Base-by-base conservation (phyloP, 179 eudicot genomes). In the Silene vulgaris region DNA sequence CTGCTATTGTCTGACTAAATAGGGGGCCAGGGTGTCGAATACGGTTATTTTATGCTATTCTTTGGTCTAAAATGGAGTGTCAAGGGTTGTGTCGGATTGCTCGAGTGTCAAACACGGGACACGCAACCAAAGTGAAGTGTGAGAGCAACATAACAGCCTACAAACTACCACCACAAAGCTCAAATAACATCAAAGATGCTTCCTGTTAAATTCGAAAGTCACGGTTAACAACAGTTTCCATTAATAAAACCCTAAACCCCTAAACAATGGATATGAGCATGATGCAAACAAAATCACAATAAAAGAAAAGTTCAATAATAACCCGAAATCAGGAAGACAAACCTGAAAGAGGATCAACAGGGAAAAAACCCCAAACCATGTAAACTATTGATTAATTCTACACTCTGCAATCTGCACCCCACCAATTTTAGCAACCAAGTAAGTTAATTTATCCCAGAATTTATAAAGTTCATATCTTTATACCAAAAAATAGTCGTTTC, bases 291-390 rank as follows among this genome's bases (percentile, higher is more conserved):
- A 56, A 74, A 67, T 40, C 1, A 37, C 19, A 43, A 19, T 62
- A 28, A 52, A 72, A 35, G 40, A 35, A 5, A 35, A 35, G n/a
- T 35, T 56, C 4, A 21, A 19, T 3, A 72, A n/a, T 3, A 43
- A 19, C 3, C 32, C 3, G 14, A 74, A 40, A 67, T n/a, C 50
- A 30, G 17, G 35, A 29, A 12, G 4, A 14, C 30, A 52, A 78
- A 90, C 92, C 92, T 89, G 91, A 84, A 86, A 83, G 85, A 60
- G 91, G 91, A 84, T 90, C 93, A 76, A 74, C 75, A 20, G 96
- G 93, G 77, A 89, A 89, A n/a, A 92, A 81, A 20, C 89, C 90
- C 96, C 97, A 92, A 50, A 90, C 97, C 96, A 90, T 92, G 1
- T 9, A 0, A 73, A 65, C 75, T 32, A 48, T 12, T 21, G 20